Percentiles rank a stretch among this genome's conserved stretches.
Evolutionary conservation across 345 rosid genomes (phyloP).

Genomic region (Brassica juncea): DNA sequence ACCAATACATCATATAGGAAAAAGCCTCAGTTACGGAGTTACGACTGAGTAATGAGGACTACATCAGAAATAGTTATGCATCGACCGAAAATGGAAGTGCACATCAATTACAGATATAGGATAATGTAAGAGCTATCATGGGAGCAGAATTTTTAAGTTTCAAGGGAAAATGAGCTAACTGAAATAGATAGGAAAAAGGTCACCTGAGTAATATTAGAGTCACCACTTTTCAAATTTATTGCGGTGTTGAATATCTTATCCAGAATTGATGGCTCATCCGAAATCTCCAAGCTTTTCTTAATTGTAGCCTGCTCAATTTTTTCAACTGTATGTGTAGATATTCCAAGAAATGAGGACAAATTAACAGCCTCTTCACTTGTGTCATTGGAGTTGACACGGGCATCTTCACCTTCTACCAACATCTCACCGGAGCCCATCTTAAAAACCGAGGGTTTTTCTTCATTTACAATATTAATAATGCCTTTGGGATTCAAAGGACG

Average conservation of each 20-base stretch:
- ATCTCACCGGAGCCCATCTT: slow-evolving; percentile 41
- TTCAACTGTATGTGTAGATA: slow-evolving; percentile 39
- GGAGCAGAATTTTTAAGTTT: slow-evolving; percentile 6
- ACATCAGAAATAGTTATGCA: slow-evolving; percentile 19
- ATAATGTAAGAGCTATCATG: slow-evolving; percentile 15
- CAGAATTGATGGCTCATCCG: slow-evolving; percentile 64
- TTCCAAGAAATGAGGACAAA: slow-evolving; percentile 47
- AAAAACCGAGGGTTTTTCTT: slow-evolving; percentile 42
- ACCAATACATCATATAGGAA: slow-evolving; percentile 7
- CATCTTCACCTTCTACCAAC: slow-evolving; percentile 44
- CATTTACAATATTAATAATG: slow-evolving; percentile 39
- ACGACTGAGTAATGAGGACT: neutral
- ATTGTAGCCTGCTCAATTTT: slow-evolving; percentile 49
- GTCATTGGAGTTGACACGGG: too few relatives aligned
- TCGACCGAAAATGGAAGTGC: neutral
- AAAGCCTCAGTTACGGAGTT: neutral
- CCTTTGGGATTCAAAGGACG: slow-evolving; percentile 49
- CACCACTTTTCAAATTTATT: slow-evolving; percentile 50
- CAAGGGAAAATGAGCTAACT: neutral
- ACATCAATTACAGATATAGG: neutral
- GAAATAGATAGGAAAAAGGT: slow-evolving; percentile 20
- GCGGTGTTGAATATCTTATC: slow-evolving; percentile 74
- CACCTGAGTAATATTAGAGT: slow-evolving; percentile 54
- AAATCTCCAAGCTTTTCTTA: slow-evolving; percentile 45
- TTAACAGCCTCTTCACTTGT: slow-evolving; percentile 8